These are phyloP conservation scores for Psidium friedrichsthalianum DNA, from an alignment of 345 rosid genomes.

Conservation along the genomic window DNA sequence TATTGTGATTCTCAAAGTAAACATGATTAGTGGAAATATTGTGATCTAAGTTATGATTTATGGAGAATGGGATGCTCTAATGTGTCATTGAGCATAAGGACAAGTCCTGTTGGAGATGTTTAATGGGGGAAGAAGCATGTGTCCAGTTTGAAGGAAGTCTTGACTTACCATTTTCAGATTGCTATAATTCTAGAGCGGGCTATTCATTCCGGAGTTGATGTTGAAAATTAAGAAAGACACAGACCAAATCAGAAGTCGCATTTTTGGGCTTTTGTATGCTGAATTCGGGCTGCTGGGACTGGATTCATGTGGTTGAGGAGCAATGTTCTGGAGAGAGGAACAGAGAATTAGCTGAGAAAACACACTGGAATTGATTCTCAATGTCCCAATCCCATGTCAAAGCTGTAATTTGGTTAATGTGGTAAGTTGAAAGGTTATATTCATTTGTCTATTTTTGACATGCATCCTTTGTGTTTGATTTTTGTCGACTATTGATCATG, in stretches of 20 bases:
- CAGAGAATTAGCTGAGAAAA: not conserved
- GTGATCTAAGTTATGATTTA: not conserved
- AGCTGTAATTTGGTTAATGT: not conserved
- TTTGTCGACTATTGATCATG: not conserved
- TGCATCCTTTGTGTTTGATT: not conserved
- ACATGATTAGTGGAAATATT: not conserved
- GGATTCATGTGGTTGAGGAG: not conserved
- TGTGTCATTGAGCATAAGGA: not conserved
- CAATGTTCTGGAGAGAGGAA: not conserved
- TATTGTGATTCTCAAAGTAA: slow-evolving; percentile 60
- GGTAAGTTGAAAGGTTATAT: not conserved
- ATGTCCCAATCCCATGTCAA: not conserved
- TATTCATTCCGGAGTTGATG: not conserved
- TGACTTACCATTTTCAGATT: not conserved
- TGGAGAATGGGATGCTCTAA: not conserved
- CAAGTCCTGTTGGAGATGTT: not conserved
- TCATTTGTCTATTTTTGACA: not conserved
- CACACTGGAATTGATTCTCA: not conserved
- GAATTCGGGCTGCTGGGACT: not conserved
- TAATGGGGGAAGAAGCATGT: not conserved
- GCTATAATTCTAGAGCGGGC: not conserved
- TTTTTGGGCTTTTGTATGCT: not conserved
- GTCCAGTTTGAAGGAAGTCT: not conserved
- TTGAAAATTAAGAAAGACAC: not conserved
- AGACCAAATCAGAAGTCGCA: not conserved